These are phyloP conservation scores for Rutstroemia sp. DNA, from an alignment of 2,329 filamentous ascomycete genomes.

Conservation along the genomic window DNA sequence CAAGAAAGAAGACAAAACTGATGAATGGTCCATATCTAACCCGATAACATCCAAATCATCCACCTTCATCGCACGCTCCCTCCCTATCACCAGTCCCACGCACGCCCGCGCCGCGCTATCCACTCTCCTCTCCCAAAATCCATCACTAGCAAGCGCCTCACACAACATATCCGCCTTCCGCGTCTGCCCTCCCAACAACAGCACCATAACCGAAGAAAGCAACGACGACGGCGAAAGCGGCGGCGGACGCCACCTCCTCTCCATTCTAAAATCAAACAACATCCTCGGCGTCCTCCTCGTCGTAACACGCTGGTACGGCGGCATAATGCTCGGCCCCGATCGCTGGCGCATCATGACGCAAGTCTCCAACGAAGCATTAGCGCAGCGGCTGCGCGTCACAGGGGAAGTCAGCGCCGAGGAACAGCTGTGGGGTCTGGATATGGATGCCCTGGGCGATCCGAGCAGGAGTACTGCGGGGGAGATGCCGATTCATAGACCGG, in stretches of 20 bases:
- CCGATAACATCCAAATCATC: constrained; percentile 46
- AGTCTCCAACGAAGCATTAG: constrained; percentile 46
- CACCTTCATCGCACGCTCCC: constrained; percentile 49
- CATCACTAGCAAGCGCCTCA: constrained; percentile 43
- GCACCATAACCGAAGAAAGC: constrained; percentile 21
- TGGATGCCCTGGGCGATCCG: constrained; percentile 37
- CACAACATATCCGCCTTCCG: constrained; percentile 42
- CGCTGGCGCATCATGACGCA: constrained; percentile 56
- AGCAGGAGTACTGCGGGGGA: constrained; percentile 29
- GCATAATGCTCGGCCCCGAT: constrained; percentile 53
- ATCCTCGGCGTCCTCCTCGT: constrained; percentile 48
- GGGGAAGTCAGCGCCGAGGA: constrained; percentile 38
- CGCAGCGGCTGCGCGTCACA: constrained; percentile 40
- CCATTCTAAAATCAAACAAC: constrained; percentile 44
- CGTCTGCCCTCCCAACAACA: constrained; percentile 14
- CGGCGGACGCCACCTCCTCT: constrained; percentile 48
- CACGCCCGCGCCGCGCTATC: constrained; percentile 39
- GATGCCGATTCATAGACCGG: constrained; percentile 68
- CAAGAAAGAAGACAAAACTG: constrained; percentile 1
- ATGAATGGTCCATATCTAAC: constrained; percentile 43
- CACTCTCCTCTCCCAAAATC: constrained; percentile 40
- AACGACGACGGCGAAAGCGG: constrained; percentile 54
- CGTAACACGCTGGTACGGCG: constrained; percentile 55
- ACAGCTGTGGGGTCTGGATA: constrained; percentile 53
- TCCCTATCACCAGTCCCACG: constrained; percentile 33